Evolutionary conservation across 768 basidiomycete genomes (phyloP).

Genomic region (Panellus pusillus): DNA sequence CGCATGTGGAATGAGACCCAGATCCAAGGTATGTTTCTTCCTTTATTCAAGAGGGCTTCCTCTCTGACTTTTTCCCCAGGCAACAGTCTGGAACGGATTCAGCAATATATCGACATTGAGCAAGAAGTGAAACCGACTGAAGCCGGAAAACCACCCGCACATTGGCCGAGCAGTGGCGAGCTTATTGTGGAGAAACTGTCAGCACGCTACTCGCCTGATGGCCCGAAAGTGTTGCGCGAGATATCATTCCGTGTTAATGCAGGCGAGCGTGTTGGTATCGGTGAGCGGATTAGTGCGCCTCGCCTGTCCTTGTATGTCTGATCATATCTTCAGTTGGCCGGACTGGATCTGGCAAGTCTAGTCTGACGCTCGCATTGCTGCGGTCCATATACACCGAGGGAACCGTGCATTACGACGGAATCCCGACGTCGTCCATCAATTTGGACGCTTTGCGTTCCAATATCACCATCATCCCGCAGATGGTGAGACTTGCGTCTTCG

Average conservation of each 20-base stretch:
- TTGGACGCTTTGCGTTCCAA: constrained; percentile 54
- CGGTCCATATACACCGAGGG: constrained; percentile 60
- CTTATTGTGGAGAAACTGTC: constrained; percentile 29
- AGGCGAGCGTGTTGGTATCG: constrained; percentile 58
- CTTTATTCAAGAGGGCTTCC: too few species aligned
- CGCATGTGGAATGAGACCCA: constrained; percentile 41
- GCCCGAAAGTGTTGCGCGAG: constrained; percentile 53
- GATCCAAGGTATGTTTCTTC: too few species aligned
- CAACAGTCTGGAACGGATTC: constrained; percentile 46
- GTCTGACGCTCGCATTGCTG: constrained; percentile 25
- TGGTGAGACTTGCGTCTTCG: constrained; percentile 27
- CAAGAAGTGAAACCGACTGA: constrained; percentile 46
- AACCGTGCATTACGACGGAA: constrained; percentile 55
- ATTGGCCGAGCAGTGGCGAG: constrained; percentile 37
- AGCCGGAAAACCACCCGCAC: constrained; percentile 52
- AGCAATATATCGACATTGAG: constrained; percentile 53
- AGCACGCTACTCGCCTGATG: constrained; percentile 55
- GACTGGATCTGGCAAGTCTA: constrained; percentile 44
- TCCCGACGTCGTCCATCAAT: constrained; percentile 47
- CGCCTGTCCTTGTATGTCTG: neutral
- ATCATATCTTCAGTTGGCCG: constrained; percentile 33
- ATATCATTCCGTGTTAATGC: constrained; percentile 50
- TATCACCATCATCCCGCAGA: constrained; percentile 60
- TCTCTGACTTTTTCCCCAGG: too few species aligned
- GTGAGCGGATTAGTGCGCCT: constrained; percentile 20